phyloP scores from a whole-genome alignment of 1,284 basidiomycete species.

The Ganoderma resinaceum region DNA sequence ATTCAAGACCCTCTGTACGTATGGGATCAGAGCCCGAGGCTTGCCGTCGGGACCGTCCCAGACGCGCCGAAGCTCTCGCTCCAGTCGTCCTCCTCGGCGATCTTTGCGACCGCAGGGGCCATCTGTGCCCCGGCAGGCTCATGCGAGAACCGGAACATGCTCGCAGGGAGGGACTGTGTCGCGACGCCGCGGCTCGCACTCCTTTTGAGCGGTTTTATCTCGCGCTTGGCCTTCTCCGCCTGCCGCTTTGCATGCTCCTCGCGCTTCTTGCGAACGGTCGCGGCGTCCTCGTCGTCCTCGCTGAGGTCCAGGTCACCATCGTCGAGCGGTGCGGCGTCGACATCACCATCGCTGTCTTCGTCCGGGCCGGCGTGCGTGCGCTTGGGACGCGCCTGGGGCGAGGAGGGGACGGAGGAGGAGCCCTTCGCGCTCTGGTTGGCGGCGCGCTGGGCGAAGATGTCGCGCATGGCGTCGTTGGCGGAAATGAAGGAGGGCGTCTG shows the following conservation, averaged over 20 bases:
- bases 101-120: constrained; percentile 15
- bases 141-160: constrained; percentile 31
- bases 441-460: constrained; percentile 25
- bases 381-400: constrained; percentile 30
- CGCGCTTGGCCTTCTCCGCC: constrained; percentile 30
- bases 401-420: constrained; percentile 26
- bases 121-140: constrained; percentile 12
- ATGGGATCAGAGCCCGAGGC: constrained; percentile 20
- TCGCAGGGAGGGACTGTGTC: constrained; percentile 32
- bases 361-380: constrained; percentile 24
- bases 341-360: constrained; percentile 22
- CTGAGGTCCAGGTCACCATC: constrained; percentile 22
- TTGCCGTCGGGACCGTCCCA: constrained; percentile 12
- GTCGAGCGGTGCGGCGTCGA: constrained; percentile 16
- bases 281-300: constrained; percentile 21
- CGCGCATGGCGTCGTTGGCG: constrained; percentile 33
- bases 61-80: constrained; percentile 28
- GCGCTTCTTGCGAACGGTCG: constrained; percentile 18
- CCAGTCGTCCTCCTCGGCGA: constrained; percentile 34
- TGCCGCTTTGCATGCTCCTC: constrained; percentile 19
- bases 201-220: constrained; percentile 27
- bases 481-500: constrained; percentile 35
- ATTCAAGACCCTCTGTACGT: neutral
- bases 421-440: constrained; percentile 21
- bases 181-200: constrained; percentile 27